Evolutionary conservation across 1,139 yeast species (phyloP), one percentile per base, ranked within the genome.

Genomic region (Saccharomyces pastorianus): DNA sequence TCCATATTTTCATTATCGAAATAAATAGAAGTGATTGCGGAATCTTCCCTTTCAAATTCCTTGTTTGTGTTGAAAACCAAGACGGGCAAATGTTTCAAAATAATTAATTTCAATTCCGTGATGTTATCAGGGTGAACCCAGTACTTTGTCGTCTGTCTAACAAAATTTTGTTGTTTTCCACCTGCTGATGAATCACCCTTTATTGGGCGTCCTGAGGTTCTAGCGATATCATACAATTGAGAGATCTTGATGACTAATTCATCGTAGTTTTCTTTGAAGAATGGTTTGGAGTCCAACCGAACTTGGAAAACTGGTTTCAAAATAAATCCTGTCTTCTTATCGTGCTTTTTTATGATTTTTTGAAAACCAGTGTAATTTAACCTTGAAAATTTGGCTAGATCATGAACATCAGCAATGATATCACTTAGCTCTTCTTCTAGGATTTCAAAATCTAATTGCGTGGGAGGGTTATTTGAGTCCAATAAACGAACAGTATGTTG

Each of bases 61-160:
- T 93, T 93, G 67, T 89, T 91, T 51, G 98, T 85, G 68, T 93
- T 93, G 79, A 93, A 93, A 44, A 93, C 99, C 61, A 93, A 79
- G 34, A 93, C 99, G 1, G 99, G 99, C 65, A 93, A 78, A 72
- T 93, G 99, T 73, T 93, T 91, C 69, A 93, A 79, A 60, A 93
- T 85, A 61, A 90, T 87, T 67, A 93, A 80, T 74, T 93, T 93
- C 71, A 93, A 80, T 73, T 93, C 99, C n/a, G 99, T 93, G 68
- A 93, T 91, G 71, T 93, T 93, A 73, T 93, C 99, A 8, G 97
- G 97, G 69, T 93, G 99, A 31, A 93, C 98, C 99, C 99, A 93
- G 74, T 93, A 93, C 68, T 93, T 93, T 20, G 99, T 93, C 20
- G 99, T 93, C 73, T 93, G 99, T 72, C 99, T 85, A 51, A 93